Evolutionary conservation across 2,329 filamentous ascomycete species (phyloP), one percentile per base, ranked within the genome.

Genomic region (Xylariales sp.): DNA sequence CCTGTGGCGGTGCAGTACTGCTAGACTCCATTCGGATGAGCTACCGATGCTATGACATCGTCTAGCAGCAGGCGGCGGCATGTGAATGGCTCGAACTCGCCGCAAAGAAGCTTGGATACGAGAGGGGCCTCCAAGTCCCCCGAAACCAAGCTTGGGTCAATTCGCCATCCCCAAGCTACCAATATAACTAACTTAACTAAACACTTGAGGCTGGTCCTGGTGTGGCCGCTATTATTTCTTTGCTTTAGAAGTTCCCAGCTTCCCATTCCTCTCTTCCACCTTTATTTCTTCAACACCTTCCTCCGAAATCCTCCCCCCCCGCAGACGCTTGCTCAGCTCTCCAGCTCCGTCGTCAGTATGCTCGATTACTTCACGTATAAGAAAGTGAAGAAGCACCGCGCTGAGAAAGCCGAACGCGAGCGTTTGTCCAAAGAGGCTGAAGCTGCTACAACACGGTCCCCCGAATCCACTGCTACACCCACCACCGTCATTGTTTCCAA

Each of bases 311-410:
- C n/a, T n/a, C n/a, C n/a, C n/a, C n/a, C n/a, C n/a, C n/a, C n/a
- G n/a, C n/a, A n/a, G n/a, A n/a, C n/a, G n/a, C n/a, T n/a, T n/a
- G n/a, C n/a, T n/a, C n/a, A n/a, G n/a, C n/a, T n/a, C n/a, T n/a
- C n/a, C n/a, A n/a, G 8, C 23, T 25, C 23, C 8, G 28, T 38
- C 45, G 32, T 33, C 52, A 64, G 46, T 33, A 83, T 83, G 80
- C 54, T 83, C 44, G 77, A 83, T 57, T 82, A 78, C 57, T 74
- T 83, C 47, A 62, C 68, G 24, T 75, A 72, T 63, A 81, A 76
- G 56, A 83, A 81, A 56, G 63, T 70, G 53, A 82, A 81, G 63
- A 78, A 81, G 59, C 62, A 74, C 54, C 70, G 66, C 49, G 69
- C 64, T 3, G 67, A 77, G 41, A 74, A 77, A 49, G 60, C 52